phyloP scores from a whole-genome alignment of 805 yeast species.

The Hanseniaspora guilliermondii region DNA sequence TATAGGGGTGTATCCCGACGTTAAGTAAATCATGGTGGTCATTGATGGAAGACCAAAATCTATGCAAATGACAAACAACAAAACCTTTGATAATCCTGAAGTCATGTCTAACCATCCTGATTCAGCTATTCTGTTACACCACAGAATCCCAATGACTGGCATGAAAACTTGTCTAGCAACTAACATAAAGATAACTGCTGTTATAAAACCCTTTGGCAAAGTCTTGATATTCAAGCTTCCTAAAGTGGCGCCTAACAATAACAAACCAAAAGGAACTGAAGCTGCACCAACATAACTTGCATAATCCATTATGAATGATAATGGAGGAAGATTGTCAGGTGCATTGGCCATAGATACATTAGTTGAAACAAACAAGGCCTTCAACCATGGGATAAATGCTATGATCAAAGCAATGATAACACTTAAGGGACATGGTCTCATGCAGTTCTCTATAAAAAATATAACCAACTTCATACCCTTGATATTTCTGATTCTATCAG shows the following conservation, averaged over 20 bases:
- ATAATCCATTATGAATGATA: constrained; percentile 75
- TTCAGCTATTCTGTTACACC: constrained; percentile 48
- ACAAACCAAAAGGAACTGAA: constrained; percentile 77
- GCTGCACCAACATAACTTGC: constrained; percentile 73
- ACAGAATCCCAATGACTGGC: constrained; percentile 68
- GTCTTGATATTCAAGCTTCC: constrained; percentile 54
- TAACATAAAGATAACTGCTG: constrained; percentile 50
- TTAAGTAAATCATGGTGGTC: constrained; percentile 73
- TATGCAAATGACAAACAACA: constrained; percentile 63
- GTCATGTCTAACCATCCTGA: constrained; percentile 53
- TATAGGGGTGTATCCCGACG: constrained; percentile 76
- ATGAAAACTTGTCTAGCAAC: constrained; percentile 50
- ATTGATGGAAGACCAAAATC: constrained; percentile 81
- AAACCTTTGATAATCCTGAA: constrained; percentile 32
- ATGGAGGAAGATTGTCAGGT: constrained; percentile 77
- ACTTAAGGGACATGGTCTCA: constrained; percentile 63
- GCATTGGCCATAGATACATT: constrained; percentile 49
- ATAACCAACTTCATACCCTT: constrained; percentile 23
- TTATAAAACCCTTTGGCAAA: constrained; percentile 55
- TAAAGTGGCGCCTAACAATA: constrained; percentile 78
- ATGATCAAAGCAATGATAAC: constrained; percentile 51
- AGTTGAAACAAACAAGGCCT: constrained; percentile 53
- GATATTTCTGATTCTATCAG: constrained; percentile 22
- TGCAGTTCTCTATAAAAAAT: constrained; percentile 40
- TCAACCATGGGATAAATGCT: constrained; percentile 81